Evolutionary conservation across 1,284 basidiomycete species (phyloP).

Genomic region (Ganoderma lingzhi): DNA sequence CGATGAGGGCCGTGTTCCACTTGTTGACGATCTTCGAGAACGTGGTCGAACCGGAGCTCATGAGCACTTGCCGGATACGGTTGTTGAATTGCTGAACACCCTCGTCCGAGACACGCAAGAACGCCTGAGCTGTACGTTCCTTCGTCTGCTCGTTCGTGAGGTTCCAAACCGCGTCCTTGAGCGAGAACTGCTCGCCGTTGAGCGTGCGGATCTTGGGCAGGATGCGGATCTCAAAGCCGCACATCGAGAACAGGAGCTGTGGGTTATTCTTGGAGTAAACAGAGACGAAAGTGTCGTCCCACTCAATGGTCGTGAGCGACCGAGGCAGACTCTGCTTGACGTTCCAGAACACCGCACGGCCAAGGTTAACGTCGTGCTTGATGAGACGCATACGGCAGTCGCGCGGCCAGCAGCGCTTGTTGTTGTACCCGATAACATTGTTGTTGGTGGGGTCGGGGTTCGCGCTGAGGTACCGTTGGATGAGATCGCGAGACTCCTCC

Average conservation of each 20-base stretch:
- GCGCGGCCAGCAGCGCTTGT: slow-evolving; percentile 98
- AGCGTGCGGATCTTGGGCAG: slow-evolving; percentile 95
- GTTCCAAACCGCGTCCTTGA: slow-evolving; percentile 99
- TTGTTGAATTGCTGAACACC: slow-evolving; percentile 98
- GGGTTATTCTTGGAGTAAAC: slow-evolving; percentile 99
- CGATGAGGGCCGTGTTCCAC: slow-evolving; percentile 97
- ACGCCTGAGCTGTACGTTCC: slow-evolving; percentile 97
- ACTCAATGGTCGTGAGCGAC: slow-evolving; percentile 98
- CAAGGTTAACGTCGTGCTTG: slow-evolving; percentile 99
- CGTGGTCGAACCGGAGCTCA: slow-evolving; percentile 98
- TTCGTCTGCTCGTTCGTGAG: slow-evolving; percentile 96
- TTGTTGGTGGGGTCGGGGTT: slow-evolving; percentile 99
- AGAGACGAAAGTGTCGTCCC: slow-evolving; percentile 97
- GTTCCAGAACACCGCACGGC: slow-evolving; percentile 99
- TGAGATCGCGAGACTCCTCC: slow-evolving; percentile 97
- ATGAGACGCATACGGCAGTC: slow-evolving; percentile 99
- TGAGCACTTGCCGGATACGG: slow-evolving; percentile 94
- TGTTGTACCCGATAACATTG: slow-evolving; percentile 99
- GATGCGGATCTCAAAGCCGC: slow-evolving; percentile 97
- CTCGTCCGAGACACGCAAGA: slow-evolving; percentile 96
- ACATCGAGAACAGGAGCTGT: slow-evolving; percentile 98
- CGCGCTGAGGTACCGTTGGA: slow-evolving; percentile 96
- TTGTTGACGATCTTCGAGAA: slow-evolving; percentile 99
- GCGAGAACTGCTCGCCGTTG: slow-evolving; percentile 94
- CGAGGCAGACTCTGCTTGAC: slow-evolving; percentile 97